phyloP scores from a whole-genome alignment of 1,284 basidiomycete genomes.

The Ganoderma resinaceum region DNA sequence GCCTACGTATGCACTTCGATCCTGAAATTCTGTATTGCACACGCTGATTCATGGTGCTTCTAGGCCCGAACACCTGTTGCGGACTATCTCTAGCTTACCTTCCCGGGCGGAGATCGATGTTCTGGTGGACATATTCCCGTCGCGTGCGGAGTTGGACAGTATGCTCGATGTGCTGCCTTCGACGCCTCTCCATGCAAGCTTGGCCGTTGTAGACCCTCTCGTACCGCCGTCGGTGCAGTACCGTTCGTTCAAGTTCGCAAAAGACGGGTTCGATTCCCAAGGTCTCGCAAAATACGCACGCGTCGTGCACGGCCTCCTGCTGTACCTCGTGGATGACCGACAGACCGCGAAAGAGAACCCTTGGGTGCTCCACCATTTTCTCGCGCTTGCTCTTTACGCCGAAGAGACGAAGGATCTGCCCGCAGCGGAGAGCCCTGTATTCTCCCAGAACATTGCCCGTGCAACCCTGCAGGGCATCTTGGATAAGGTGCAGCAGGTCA shows the following conservation, averaged over 20 bases:
- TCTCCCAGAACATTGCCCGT: constrained; percentile 47
- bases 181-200: constrained; percentile 58
- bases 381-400: constrained; percentile 64
- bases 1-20: constrained; percentile 40
- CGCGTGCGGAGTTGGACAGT: constrained; percentile 51
- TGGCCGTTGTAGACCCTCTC: constrained; percentile 70
- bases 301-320: constrained; percentile 63
- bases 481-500: constrained; percentile 62
- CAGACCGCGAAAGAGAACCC: constrained; percentile 62
- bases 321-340: constrained; percentile 68
- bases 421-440: constrained; percentile 54
- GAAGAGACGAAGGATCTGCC: constrained; percentile 63
- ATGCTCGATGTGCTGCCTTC: constrained; percentile 56
- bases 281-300: constrained; percentile 74
- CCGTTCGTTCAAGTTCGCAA: constrained; percentile 21
- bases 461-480: constrained; percentile 53
- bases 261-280: constrained; percentile 47
- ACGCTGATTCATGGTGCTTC: background rate
- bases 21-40: background rate
- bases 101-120: constrained; percentile 34
- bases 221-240: constrained; percentile 52
- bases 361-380: constrained; percentile 71
- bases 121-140: constrained; percentile 60
- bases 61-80: constrained; percentile 30
- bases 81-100: constrained; percentile 9